Percentiles rank a stretch among this genome's conserved stretches.
These are phyloP conservation scores for Tranzscheliella williamsii DNA, from an alignment of 1,284 basidiomycete species.

Conservation along the genomic window DNA sequence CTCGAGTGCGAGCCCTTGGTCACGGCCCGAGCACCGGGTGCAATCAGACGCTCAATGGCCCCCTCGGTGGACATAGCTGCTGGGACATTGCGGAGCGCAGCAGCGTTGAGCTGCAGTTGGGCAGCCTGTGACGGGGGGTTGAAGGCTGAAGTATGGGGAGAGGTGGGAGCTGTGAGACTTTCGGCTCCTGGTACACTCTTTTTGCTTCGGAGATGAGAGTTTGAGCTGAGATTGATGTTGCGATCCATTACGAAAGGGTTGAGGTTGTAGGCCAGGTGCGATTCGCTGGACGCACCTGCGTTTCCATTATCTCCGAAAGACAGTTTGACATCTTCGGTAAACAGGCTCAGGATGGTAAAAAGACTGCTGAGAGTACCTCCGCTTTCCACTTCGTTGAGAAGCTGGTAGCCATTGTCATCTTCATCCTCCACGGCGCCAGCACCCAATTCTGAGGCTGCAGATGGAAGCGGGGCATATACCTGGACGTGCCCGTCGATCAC, in stretches of 20 bases:
- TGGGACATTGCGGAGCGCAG: conserved; percentile 44
- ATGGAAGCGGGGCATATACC: conserved; percentile 54
- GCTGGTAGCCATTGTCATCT: conserved; percentile 53
- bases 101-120: conserved; percentile 48
- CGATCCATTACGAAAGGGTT: conserved; percentile 13
- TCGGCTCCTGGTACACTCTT: conserved; percentile 9
- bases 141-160: conserved; percentile 32
- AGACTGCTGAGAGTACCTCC: conserved; percentile 83
- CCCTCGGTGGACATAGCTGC: conserved; percentile 36
- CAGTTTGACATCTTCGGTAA: conserved; percentile 95
- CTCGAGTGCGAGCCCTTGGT: conserved; percentile 9
- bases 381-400: conserved; percentile 58
- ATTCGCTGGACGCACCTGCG: not conserved
- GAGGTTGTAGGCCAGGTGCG: conserved; percentile 5
- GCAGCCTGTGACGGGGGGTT: conserved; percentile 27
- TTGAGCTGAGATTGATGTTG: conserved; percentile 2
- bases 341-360: conserved; percentile 91
- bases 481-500: conserved; percentile 60
- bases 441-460: conserved; percentile 7
- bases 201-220: not conserved
- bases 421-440: conserved; percentile 37
- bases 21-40: not conserved
- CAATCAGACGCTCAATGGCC: conserved; percentile 32
- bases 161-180: conserved; percentile 14
- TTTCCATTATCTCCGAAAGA: conserved; percentile 62